Evolutionary conservation across 2,329 filamentous ascomycete genomes (phyloP).

Genomic region (Alternaria sp.): DNA sequence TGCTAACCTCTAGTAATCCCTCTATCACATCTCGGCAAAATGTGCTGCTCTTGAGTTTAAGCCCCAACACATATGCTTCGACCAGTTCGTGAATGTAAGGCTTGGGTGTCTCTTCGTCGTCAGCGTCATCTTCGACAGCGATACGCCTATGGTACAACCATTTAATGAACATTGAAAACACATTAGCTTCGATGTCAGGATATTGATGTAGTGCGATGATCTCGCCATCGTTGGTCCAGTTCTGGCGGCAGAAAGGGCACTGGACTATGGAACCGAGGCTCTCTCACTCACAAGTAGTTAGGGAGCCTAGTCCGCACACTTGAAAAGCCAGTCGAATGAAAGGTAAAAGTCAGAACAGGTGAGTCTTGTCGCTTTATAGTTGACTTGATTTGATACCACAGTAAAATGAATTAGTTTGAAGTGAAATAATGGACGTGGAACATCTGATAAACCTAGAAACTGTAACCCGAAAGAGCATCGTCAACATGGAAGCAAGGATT

Average conservation of each 20-base stretch:
- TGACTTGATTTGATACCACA: neutral
- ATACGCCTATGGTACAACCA: constrained; percentile 1
- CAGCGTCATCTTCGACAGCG: neutral
- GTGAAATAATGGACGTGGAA: too few species aligned
- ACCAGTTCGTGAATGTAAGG: neutral
- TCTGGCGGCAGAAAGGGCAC: constrained; percentile 3
- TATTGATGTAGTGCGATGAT: neutral
- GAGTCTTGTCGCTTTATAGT: neutral
- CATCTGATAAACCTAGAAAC: too few species aligned
- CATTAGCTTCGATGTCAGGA: neutral
- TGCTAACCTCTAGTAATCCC: neutral
- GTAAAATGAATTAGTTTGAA: too few species aligned
- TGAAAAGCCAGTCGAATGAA: neutral
- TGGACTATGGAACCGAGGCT: neutral
- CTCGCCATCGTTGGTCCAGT: neutral
- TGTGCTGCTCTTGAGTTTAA: neutral
- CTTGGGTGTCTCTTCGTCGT: neutral
- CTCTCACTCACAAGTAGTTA: neutral
- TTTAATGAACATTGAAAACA: neutral
- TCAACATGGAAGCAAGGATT: too few species aligned
- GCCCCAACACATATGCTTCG: neutral
- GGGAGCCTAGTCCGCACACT: neutral
- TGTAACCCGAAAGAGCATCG: too few species aligned
- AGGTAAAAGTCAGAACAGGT: neutral
- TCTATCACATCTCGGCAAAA: neutral